Evolutionary conservation across 2,329 filamentous ascomycete species (phyloP).

Genomic region (Cadophora luteo-olivacea): DNA sequence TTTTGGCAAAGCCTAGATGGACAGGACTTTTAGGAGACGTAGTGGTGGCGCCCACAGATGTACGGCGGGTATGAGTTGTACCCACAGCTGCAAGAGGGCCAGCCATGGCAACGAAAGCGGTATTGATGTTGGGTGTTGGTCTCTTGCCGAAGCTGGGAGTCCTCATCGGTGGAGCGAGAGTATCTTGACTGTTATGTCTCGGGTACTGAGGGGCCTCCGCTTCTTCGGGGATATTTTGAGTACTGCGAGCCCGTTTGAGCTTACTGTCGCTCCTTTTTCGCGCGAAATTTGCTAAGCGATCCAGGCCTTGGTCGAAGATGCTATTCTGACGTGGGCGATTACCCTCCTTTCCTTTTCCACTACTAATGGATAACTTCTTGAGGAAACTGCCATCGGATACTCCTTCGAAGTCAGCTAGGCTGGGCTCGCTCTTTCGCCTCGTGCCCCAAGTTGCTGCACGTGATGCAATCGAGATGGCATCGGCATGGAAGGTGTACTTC

Average conservation of each 20-base stretch:
- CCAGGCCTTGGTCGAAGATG: slow-evolving; percentile 54
- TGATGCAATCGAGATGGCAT: slow-evolving; percentile 62
- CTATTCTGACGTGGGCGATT: slow-evolving; percentile 55
- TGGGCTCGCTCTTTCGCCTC: slow-evolving; percentile 68
- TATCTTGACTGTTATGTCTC: slow-evolving; percentile 44
- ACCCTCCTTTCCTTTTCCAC: slow-evolving; percentile 47
- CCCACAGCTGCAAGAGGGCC: slow-evolving; percentile 61
- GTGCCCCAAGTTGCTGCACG: slow-evolving; percentile 75
- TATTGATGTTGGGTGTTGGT: slow-evolving; percentile 64
- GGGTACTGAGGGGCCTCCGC: slow-evolving; percentile 41
- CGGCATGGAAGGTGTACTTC: slow-evolving; percentile 51
- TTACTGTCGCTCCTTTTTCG: slow-evolving; percentile 43
- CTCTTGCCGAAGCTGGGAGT: slow-evolving; percentile 56
- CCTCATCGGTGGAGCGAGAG: slow-evolving; percentile 58
- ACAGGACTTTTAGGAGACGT: slow-evolving; percentile 56
- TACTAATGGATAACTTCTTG: slow-evolving; percentile 64
- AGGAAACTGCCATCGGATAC: slow-evolving; percentile 66
- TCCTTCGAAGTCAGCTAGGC: slow-evolving; percentile 61
- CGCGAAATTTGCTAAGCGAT: slow-evolving; percentile 41
- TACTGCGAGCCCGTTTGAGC: slow-evolving; percentile 42
- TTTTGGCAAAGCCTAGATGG: slow-evolving; percentile 47
- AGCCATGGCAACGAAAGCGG: slow-evolving; percentile 61
- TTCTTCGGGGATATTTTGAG: slow-evolving; percentile 38
- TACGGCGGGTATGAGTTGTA: slow-evolving; percentile 61
- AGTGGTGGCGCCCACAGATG: slow-evolving; percentile 61